A percentile compares a stretch with the other conserved stretches of the same genome.
phyloP scores from a whole-genome alignment of 1,139 yeast species.

The Candida buenavistaensis region DNA sequence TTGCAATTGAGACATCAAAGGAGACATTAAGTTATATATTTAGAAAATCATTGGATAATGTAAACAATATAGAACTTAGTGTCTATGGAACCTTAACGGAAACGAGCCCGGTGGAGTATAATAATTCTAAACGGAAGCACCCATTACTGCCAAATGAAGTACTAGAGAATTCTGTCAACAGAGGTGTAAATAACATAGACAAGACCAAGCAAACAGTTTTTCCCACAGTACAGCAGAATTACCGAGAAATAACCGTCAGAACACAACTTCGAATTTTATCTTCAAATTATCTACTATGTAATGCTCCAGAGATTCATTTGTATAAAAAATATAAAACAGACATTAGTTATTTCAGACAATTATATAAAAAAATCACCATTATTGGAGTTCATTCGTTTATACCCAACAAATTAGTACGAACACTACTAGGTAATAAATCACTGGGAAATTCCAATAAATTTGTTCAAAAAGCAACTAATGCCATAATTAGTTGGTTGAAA shows the following conservation, averaged over 20 bases:
- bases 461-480: conserved; percentile 35
- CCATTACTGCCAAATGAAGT: conserved; percentile 38
- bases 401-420: conserved; percentile 51
- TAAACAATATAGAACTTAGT: conserved; percentile 27
- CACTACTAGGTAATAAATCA: conserved; percentile 48
- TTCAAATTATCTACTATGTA: conserved; percentile 30
- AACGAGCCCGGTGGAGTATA: conserved; percentile 37
- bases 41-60: conserved; percentile 18
- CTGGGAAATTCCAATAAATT: conserved; percentile 39
- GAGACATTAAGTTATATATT: conserved; percentile 39
- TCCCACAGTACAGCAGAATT: conserved; percentile 19
- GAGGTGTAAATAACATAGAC: conserved; percentile 6
- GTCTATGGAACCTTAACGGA: conserved; percentile 44
- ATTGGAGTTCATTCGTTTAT: conserved; percentile 54
- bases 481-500: conserved; percentile 41
- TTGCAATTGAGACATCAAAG: conserved; percentile 34
- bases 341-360: conserved; percentile 13
- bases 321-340: conserved; percentile 22
- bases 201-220: conserved; percentile 3
- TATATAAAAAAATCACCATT: conserved; percentile 36
- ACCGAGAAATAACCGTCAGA: conserved; percentile 36
- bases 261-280: conserved; percentile 41
- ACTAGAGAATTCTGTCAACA: conserved; percentile 24
- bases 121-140: conserved; percentile 25
- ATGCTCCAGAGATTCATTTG: conserved; percentile 31